Percentiles rank a stretch among this genome's conserved stretches.
Conservation (phyloP, 1,284 basidiomycete genomes). For the Moesziomyces sp. region DNA sequence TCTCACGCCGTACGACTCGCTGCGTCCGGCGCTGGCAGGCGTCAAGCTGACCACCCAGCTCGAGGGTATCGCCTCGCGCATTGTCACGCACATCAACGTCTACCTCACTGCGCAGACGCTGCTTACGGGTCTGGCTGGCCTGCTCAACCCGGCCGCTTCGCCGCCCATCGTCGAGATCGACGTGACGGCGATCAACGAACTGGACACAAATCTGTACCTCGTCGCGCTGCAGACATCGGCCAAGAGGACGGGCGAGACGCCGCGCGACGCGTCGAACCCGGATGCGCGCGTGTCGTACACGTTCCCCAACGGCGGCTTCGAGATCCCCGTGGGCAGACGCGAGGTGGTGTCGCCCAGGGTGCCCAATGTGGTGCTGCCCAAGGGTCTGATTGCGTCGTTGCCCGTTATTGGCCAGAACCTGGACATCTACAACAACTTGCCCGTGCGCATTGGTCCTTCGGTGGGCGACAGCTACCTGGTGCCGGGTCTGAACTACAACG, state of each 20-base stretch:
- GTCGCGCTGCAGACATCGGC: conserved; percentile 40
- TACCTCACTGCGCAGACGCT: conserved; percentile 43
- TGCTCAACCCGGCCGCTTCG: conserved; percentile 12
- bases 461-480: conserved; percentile 46
- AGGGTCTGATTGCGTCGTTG: conserved; percentile 49
- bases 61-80: conserved; percentile 68
- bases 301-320: conserved; percentile 21
- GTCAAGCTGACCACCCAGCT: conserved; percentile 73
- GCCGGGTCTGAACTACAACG: conserved; percentile 47
- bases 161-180: conserved; percentile 36
- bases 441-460: conserved; percentile 33
- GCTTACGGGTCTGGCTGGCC: conserved; percentile 24
- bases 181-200: conserved; percentile 33
- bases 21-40: conserved; percentile 74
- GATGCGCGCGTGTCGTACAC: conserved; percentile 42
- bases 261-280: conserved; percentile 24
- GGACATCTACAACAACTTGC: conserved; percentile 49
- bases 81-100: conserved; percentile 50
- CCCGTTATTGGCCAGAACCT: conserved; percentile 43
- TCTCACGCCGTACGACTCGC: conserved; percentile 76
- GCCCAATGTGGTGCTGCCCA: conserved; percentile 44
- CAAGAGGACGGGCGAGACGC: conserved; percentile 20
- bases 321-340: no score
- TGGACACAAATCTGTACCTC: conserved; percentile 39
- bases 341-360: conserved; percentile 21